Evolutionary conservation across 1,139 yeast genomes (phyloP), one percentile per base, ranked within the genome.

Genomic region (Eremothecium coryli): DNA sequence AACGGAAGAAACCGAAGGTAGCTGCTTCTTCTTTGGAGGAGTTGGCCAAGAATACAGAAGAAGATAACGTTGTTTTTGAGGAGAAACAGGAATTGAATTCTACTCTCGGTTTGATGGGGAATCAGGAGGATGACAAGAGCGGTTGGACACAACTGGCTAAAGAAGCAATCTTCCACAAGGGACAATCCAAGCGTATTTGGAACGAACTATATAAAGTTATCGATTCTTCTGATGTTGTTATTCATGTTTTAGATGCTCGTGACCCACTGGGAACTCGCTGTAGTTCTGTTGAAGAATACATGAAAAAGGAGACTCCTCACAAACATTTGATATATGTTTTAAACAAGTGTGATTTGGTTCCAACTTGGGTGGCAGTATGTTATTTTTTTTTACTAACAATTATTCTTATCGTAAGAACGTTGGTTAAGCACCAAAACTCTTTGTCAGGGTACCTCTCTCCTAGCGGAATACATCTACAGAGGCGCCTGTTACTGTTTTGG

Each of bases 361-460:
- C 98, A 44, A 90, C 96, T 38, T 90, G 97, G 96, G 96, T 86
- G 53, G 95, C 98, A 56, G 97, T 90, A 84, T 73, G 97, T 86
- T 65, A 56, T 36, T 33, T 32, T 39, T 46, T 46, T 38, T 40
- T 41, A 37, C 33, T 29, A 28, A 17, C 14, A 12, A 26, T 8
- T 15, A 13, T 13, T 18, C 14, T 16, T 14, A 17, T 12, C 15
- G 18, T 21, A 17, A 11, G 33, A 10, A 23, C 14, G 9, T 22
- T 22, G 29, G n/a, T 30, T n/a, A 27, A 10, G 27, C 36, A 50
- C 65, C 66, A 60, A 60, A 58, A 60, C 56, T 52, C 49, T 50
- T 71, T 69, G 86, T 79, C 90, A 79, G 88, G 93, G 76, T 68
- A 70, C 61, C 54, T 59, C 55, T 50, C 42, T 32, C 38, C 40